Conservation (phyloP, 1,284 basidiomycete genomes). For the Sutorius eximius region DNA sequence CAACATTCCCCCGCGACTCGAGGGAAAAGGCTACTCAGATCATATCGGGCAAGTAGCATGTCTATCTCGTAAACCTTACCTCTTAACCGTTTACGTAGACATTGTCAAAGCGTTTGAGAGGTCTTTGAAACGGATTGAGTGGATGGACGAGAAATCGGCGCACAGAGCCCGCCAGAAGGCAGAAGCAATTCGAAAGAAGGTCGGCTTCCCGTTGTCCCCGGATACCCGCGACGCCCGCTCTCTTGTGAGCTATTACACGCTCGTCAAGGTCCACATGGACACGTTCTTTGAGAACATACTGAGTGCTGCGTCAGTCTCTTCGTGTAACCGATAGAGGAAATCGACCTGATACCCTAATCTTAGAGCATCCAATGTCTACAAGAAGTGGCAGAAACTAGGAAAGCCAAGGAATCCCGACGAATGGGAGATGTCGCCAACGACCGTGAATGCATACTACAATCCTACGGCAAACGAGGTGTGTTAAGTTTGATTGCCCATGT, state of each 20-base stretch:
- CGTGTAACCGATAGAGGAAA: neutral
- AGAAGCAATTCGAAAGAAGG: constrained; percentile 77
- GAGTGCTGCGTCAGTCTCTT: constrained; percentile 52
- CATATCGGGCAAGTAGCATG: constrained; percentile 62
- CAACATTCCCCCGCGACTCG: constrained; percentile 83
- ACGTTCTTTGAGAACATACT: constrained; percentile 88
- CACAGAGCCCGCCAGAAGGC: constrained; percentile 87
- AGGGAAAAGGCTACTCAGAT: constrained; percentile 81
- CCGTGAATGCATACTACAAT: constrained; percentile 81
- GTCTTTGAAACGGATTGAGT: constrained; percentile 75
- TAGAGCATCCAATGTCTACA: constrained; percentile 58
- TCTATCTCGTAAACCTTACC: neutral
- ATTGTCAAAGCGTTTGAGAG: constrained; percentile 85
- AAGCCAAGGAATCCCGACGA: constrained; percentile 66
- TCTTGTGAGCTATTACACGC: constrained; percentile 73
- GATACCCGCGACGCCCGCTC: constrained; percentile 75
- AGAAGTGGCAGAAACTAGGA: constrained; percentile 78
- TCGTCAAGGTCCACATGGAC: constrained; percentile 62
- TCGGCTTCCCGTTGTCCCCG: constrained; percentile 87
- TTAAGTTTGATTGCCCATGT: neutral
- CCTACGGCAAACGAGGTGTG: constrained; percentile 76
- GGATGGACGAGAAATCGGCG: constrained; percentile 91
- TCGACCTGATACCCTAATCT: constrained; percentile 6
- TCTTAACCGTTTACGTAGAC: constrained; percentile 41
- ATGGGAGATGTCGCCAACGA: constrained; percentile 91